Evolutionary conservation across 345 rosid species (phyloP).

Genomic region (Firmiana major): DNA sequence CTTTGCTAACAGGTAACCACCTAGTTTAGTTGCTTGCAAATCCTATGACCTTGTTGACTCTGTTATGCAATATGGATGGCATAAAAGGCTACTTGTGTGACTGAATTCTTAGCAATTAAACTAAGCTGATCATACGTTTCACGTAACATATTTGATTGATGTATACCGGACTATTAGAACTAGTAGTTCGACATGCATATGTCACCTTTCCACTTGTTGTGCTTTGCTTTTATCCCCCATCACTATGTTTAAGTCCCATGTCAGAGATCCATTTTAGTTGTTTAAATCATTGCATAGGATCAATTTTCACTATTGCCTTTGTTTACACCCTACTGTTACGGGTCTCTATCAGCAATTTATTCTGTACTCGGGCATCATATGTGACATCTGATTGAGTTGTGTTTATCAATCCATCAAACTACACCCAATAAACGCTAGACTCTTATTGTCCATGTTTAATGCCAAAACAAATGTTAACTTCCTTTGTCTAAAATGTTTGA

Average conservation of each 20-base stretch:
- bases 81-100: background rate
- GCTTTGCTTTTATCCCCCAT: background rate
- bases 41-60: background rate
- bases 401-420: background rate
- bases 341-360: background rate
- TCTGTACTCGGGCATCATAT: background rate
- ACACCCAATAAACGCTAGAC: background rate
- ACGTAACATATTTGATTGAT: background rate
- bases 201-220: background rate
- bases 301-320: background rate
- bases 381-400: background rate
- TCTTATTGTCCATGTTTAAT: background rate
- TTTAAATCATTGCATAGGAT: background rate
- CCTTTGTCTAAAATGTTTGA: slow-evolving; percentile 50
- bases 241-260: background rate
- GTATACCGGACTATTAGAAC: background rate
- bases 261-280: background rate
- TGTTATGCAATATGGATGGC: background rate
- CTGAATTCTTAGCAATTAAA: background rate
- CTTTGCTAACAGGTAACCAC: slow-evolving; percentile 77
- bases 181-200: background rate
- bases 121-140: background rate
- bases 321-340: background rate
- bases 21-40: slow-evolving; percentile 8
- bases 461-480: slow-evolving; percentile 27